Percentiles rank a stretch among this genome's conserved stretches.
phyloP scores from a whole-genome alignment of 1,284 basidiomycete species.

The Ceratobasidium sp. region DNA sequence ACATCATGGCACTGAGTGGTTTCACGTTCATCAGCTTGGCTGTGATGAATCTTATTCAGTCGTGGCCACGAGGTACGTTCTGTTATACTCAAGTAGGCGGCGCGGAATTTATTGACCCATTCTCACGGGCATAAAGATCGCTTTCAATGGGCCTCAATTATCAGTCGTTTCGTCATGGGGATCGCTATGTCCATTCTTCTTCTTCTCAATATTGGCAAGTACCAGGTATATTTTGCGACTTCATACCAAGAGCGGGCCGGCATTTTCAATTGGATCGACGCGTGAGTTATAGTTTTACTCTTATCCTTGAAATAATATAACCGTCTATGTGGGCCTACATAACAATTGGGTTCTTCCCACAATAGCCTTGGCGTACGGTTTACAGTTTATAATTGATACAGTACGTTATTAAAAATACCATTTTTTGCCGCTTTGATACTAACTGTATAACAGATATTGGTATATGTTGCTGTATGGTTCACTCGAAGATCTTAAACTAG shows the following conservation, averaged over 20 bases:
- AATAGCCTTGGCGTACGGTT: constrained; percentile 6
- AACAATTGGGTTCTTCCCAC: constrained; percentile 36
- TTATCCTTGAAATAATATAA: not conserved
- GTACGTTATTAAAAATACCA: not conserved
- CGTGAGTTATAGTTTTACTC: not conserved
- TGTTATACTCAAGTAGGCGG: not conserved
- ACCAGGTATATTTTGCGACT: not conserved
- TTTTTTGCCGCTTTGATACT: no score
- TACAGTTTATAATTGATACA: constrained; percentile 20
- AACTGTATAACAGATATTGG: not conserved
- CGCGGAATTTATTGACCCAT: no score
- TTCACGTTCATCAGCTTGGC: constrained; percentile 4
- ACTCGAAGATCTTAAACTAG: not conserved
- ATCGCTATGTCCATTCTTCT: not conserved
- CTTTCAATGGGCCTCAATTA: constrained; percentile 20
- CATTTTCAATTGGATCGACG: constrained; percentile 14
- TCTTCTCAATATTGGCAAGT: constrained; percentile 16
- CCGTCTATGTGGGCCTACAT: not conserved
- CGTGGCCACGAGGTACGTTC: constrained; percentile 14
- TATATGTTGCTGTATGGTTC: not conserved
- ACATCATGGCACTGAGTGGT: constrained; percentile 9
- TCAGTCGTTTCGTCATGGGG: constrained; percentile 26
- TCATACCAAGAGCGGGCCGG: not conserved
- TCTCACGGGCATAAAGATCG: not conserved
- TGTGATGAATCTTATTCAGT: not conserved